Percentiles rank a stretch among this genome's conserved stretches.
phyloP scores from a whole-genome alignment of 2,329 filamentous ascomycete genomes.

The Fusarium mundagurra region DNA sequence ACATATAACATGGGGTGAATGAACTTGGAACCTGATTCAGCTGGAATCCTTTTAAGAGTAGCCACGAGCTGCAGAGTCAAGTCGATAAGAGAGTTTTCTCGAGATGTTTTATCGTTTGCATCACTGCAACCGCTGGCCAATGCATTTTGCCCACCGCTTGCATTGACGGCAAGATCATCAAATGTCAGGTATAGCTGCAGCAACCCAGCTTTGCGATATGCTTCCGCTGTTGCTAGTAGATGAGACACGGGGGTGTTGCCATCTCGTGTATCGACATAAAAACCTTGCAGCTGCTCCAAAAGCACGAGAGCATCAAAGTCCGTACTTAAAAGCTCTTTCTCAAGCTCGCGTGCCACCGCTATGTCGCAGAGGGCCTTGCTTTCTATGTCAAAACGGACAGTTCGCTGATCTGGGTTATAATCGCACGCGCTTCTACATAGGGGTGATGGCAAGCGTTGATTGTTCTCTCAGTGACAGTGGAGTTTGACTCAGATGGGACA shows the following conservation, averaged over 20 bases:
- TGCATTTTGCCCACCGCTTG: background rate
- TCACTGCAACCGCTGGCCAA: background rate
- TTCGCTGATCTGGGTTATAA: background rate
- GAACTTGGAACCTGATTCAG: background rate
- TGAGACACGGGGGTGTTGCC: background rate
- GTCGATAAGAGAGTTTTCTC: background rate
- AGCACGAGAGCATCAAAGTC: background rate
- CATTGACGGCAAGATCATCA: background rate
- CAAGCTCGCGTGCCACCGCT: background rate
- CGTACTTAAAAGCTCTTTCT: background rate
- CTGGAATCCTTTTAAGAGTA: background rate
- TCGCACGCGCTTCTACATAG: background rate
- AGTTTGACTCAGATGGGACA: background rate
- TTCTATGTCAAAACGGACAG: background rate
- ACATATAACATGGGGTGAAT: background rate
- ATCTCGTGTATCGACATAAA: background rate
- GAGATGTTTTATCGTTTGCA: background rate
- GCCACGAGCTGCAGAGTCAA: background rate
- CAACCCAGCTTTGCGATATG: background rate
- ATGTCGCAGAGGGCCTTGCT: background rate
- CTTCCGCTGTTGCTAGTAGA: background rate
- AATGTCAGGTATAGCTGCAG: background rate
- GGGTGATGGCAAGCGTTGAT: background rate
- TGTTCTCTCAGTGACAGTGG: background rate
- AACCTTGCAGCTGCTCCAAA: background rate